Evolutionary conservation across 2,329 filamentous ascomycete species (phyloP).

Genomic region (Monosporascus ibericus): DNA sequence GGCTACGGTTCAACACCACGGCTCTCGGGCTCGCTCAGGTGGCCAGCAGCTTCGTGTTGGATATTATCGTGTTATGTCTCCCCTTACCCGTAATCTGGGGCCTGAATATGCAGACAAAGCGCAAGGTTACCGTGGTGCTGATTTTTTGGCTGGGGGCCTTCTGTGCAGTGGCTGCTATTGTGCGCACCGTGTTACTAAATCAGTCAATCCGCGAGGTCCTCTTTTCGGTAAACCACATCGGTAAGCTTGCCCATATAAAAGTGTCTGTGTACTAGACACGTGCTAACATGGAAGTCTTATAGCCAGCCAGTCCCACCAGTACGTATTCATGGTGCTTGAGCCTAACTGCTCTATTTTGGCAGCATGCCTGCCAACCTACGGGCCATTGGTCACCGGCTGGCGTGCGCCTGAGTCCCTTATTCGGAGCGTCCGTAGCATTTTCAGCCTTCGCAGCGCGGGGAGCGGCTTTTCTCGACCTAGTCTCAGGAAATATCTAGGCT

Average conservation of each 20-base stretch:
- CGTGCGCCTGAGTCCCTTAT: conserved; percentile 1
- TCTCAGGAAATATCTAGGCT: too few species aligned
- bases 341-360: conserved; percentile 10
- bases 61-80: conserved; percentile 4
- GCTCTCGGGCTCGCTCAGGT: conserved; percentile 1
- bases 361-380: conserved; percentile 6
- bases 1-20: neutral
- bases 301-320: conserved; percentile 1
- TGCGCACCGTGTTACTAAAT: conserved; percentile 1
- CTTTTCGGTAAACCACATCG: neutral
- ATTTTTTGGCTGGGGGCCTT: conserved; percentile 9
- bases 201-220: neutral
- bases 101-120: neutral
- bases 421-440: conserved; percentile 5
- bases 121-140: conserved; percentile 1
- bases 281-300: neutral
- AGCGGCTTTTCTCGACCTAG: too few species aligned
- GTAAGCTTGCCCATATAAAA: neutral
- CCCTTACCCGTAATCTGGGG: conserved; percentile 2
- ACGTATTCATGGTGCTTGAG: conserved; percentile 5
- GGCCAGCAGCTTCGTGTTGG: conserved; percentile 2
- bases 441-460: neutral
- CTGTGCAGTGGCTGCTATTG: conserved; percentile 4
- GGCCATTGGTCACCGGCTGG: neutral
- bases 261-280: neutral